Percentiles rank a stretch among this genome's conserved stretches.
Conservation (phyloP, 192 early-diverging fungal species). For the Coemansia nantahalensis region DNA sequence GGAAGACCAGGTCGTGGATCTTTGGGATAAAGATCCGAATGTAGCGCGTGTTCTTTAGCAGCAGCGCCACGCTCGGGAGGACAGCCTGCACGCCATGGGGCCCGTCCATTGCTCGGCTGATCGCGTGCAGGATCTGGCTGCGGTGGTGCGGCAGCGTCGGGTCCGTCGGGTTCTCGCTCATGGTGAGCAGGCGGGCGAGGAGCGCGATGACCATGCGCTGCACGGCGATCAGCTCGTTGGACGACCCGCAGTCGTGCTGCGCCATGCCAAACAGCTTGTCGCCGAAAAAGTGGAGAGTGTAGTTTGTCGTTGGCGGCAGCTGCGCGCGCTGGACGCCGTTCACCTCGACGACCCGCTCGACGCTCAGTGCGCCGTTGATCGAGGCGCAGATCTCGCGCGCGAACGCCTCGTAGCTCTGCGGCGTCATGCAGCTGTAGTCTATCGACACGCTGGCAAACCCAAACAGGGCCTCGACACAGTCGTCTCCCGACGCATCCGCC, state of each 20-base stretch:
- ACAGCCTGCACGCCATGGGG: slow-evolving; percentile 20
- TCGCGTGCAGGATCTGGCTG: slow-evolving; percentile 19
- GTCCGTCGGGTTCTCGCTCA: slow-evolving; percentile 19
- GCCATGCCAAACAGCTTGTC: slow-evolving; percentile 24
- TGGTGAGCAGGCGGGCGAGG: slow-evolving; percentile 11
- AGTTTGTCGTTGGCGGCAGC: slow-evolving; percentile 38
- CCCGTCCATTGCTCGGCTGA: slow-evolving; percentile 16
- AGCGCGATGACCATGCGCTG: slow-evolving; percentile 13
- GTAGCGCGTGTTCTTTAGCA: slow-evolving; percentile 32
- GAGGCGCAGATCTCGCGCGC: slow-evolving; percentile 19
- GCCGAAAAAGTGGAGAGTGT: slow-evolving; percentile 26
- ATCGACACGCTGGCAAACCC: slow-evolving; percentile 16
- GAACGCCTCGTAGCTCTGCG: slow-evolving; percentile 22
- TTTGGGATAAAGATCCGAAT: slow-evolving; percentile 37
- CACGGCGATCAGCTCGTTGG: slow-evolving; percentile 10
- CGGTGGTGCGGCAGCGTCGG: slow-evolving; percentile 12
- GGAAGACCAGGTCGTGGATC: slow-evolving; percentile 25
- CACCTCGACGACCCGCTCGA: slow-evolving; percentile 17
- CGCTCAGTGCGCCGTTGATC: slow-evolving; percentile 14
- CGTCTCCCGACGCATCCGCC: slow-evolving; percentile 6
- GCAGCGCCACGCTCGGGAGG: slow-evolving; percentile 16
- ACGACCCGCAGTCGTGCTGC: slow-evolving; percentile 5
- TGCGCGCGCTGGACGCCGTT: slow-evolving; percentile 26
- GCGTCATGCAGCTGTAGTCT: slow-evolving; percentile 13
- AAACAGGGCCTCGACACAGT: slow-evolving; percentile 11